Conservation (phyloP, 129 eudicot species). For the Erigeron canadensis region DNA sequence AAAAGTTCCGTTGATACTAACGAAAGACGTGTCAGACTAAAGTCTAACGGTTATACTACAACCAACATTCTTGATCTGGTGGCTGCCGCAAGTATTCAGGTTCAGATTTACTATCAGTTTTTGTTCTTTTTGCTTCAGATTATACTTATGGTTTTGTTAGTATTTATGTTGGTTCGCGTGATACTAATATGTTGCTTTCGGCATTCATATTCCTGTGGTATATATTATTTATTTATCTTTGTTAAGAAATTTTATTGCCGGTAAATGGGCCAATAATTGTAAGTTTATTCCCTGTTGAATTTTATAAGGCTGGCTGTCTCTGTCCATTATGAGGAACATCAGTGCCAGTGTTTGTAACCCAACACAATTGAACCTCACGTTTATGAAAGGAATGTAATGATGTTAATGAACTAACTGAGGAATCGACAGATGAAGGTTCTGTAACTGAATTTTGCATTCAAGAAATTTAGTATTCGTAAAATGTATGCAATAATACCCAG, state of each 20-base stretch:
- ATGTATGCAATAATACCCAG: background rate
- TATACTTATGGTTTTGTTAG: background rate
- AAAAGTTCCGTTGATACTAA: conserved; percentile 63
- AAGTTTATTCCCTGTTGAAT: background rate
- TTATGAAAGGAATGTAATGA: background rate
- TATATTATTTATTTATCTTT: background rate
- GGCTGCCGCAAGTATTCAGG: conserved; percentile 94
- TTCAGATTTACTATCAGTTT: conserved; percentile 1
- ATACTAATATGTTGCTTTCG: background rate
- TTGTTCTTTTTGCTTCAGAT: background rate
- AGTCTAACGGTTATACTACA: conserved; percentile 81
- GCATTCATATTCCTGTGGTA: background rate
- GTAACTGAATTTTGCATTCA: background rate
- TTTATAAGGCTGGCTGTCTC: no score
- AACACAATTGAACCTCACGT: background rate
- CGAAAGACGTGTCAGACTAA: conserved; percentile 74
- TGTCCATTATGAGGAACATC: background rate
- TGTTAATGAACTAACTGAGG: background rate
- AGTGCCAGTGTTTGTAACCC: background rate
- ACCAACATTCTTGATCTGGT: conserved; percentile 76
- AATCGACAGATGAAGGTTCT: background rate
- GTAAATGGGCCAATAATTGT: background rate
- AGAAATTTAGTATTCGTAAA: background rate
- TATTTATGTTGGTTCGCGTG: background rate
- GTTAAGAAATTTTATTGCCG: background rate